Conservation (phyloP, 2,329 filamentous ascomycete genomes). For the Pseudogymnoascus sp. region DNA sequence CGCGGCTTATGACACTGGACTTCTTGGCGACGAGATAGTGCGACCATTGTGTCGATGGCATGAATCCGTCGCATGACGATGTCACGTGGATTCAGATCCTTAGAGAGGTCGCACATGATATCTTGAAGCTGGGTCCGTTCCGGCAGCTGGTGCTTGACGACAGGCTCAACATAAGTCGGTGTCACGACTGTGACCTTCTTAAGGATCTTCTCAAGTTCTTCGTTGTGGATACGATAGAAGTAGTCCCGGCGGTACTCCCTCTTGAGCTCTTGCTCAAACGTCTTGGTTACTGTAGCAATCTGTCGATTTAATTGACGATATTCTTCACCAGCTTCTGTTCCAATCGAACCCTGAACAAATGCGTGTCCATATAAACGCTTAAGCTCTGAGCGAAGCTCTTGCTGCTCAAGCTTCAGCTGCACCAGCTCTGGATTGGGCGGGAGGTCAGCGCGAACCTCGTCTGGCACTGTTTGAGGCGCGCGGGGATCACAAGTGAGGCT, state of each 20-base stretch:
- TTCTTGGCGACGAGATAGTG: slow-evolving; percentile 10
- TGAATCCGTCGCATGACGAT: slow-evolving; percentile 17
- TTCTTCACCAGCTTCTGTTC: no score
- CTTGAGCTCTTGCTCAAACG: not conserved
- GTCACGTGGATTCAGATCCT: slow-evolving; percentile 14
- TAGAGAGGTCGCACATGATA: slow-evolving; percentile 20
- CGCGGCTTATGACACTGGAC: not conserved
- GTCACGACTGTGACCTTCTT: not conserved
- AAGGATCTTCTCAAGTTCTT: slow-evolving; percentile 3
- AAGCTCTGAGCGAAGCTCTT: not conserved
- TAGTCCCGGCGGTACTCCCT: slow-evolving; percentile 9
- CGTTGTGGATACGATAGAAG: slow-evolving; percentile 12
- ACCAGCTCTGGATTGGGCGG: slow-evolving; percentile 12
- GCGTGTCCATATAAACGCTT: not conserved
- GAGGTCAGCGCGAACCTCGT: slow-evolving; percentile 13
- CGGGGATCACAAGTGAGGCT: no score
- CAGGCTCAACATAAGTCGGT: not conserved
- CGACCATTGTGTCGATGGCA: slow-evolving; percentile 11
- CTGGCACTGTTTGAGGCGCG: slow-evolving; percentile 13
- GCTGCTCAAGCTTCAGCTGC: slow-evolving; percentile 13
- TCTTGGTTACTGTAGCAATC: no score
- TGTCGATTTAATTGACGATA: no score
- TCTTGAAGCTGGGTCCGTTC: slow-evolving; percentile 18
- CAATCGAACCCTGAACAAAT: not conserved
- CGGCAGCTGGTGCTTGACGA: slow-evolving; percentile 18